phyloP scores from a whole-genome alignment of 2,329 filamentous ascomycete genomes.

The Emericellopsis atlantica region DNA sequence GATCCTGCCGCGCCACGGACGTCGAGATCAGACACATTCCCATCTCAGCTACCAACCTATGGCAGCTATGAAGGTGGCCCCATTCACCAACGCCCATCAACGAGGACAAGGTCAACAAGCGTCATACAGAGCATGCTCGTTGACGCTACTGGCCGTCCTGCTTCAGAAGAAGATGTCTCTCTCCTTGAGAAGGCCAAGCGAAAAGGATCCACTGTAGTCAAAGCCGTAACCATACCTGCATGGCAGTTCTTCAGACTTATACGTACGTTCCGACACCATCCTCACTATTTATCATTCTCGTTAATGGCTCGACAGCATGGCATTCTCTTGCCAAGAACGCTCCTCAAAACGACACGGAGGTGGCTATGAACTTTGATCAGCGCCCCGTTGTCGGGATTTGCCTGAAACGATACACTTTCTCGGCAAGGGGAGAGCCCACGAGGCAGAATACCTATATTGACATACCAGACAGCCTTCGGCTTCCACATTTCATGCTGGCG shows the following conservation, averaged over 20 bases:
- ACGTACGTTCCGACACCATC: slow-evolving; percentile 39
- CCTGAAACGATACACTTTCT: slow-evolving; percentile 73
- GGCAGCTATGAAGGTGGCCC: neutral
- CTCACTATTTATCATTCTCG: slow-evolving; percentile 6
- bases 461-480: slow-evolving; percentile 67
- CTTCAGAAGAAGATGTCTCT: slow-evolving; percentile 25
- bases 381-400: slow-evolving; percentile 86
- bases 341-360: slow-evolving; percentile 58
- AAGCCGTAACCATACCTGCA: slow-evolving; percentile 87
- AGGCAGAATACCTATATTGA: slow-evolving; percentile 77
- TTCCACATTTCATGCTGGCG: slow-evolving; percentile 77
- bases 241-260: slow-evolving; percentile 97
- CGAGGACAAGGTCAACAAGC: slow-evolving; percentile 40
- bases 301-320: slow-evolving; percentile 53
- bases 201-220: slow-evolving; percentile 41
- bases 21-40: neutral
- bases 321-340: slow-evolving; percentile 50
- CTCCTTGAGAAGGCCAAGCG: slow-evolving; percentile 28
- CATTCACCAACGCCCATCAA: slow-evolving; percentile 3
- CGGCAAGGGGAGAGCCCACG: slow-evolving; percentile 52
- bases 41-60: neutral
- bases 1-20: neutral
- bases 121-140: slow-evolving; percentile 49
- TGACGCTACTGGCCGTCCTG: slow-evolving; percentile 33
- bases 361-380: slow-evolving; percentile 77